phyloP scores from a whole-genome alignment of 306 rosid species.

The Inga oerstediana region DNA sequence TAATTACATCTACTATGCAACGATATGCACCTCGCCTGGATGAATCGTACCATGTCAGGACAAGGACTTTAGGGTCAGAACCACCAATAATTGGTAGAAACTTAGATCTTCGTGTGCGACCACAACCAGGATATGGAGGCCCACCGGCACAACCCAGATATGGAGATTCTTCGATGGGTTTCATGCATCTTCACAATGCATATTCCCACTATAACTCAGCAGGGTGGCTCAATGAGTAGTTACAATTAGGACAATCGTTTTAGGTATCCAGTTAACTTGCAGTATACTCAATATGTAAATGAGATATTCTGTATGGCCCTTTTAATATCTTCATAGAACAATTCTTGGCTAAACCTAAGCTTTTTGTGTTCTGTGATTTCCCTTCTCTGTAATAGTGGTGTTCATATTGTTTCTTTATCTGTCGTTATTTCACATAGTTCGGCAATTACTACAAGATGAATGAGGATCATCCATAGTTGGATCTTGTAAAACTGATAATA shows the following conservation, averaged over 20 bases:
- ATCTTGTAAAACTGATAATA: too few relatives aligned
- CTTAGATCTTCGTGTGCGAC: slow-evolving; percentile 39
- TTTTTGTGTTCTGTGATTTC: too few relatives aligned
- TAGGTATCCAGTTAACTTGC: background rate
- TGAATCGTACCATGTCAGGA: slow-evolving; percentile 50
- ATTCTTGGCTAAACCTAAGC: background rate
- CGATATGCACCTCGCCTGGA: slow-evolving; percentile 71
- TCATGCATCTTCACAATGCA: slow-evolving; percentile 40
- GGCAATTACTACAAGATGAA: too few relatives aligned
- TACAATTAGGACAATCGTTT: background rate
- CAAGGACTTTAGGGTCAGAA: slow-evolving; percentile 40
- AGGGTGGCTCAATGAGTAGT: slow-evolving; percentile 56
- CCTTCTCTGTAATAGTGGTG: too few relatives aligned
- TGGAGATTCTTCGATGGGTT: slow-evolving; percentile 24
- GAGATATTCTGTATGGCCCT: background rate
- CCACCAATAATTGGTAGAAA: slow-evolving; percentile 34
- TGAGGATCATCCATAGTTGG: too few relatives aligned
- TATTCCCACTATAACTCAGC: slow-evolving; percentile 54
- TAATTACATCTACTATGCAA: slow-evolving; percentile 55
- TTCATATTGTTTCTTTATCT: too few relatives aligned
- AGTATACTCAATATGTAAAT: background rate
- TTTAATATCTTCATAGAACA: background rate
- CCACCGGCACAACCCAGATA: slow-evolving; percentile 17
- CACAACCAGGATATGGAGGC: slow-evolving; percentile 34
- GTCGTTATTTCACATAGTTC: too few relatives aligned